Conservation (phyloP, 2,329 filamentous ascomycete genomes). For the Fusarium hostae region DNA sequence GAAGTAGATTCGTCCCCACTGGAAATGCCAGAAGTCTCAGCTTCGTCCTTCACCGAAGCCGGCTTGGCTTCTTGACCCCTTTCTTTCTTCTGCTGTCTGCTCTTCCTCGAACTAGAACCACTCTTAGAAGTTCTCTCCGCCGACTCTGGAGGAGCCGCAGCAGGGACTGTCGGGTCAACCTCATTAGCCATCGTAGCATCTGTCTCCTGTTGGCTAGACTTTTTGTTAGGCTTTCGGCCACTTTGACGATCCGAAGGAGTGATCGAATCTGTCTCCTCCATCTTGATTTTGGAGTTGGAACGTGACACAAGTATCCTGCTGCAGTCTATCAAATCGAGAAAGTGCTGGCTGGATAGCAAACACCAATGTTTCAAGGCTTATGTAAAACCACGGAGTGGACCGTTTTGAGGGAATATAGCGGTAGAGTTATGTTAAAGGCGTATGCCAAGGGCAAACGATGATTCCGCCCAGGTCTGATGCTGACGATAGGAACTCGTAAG, state of each 20-base stretch:
- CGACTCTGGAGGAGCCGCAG: conserved; percentile 12
- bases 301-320: background rate
- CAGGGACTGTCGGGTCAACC: conserved; percentile 10
- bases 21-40: conserved; percentile 20
- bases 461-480: background rate
- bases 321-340: background rate
- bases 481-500: background rate
- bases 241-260: conserved; percentile 35
- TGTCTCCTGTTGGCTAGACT: conserved; percentile 30
- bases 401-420: too few relatives aligned
- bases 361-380: background rate
- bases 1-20: conserved; percentile 20
- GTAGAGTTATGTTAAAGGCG: too few relatives aligned
- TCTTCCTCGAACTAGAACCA: conserved; percentile 27
- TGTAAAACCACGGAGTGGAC: too few relatives aligned
- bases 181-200: conserved; percentile 21
- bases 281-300: background rate
- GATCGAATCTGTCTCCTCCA: conserved; percentile 35
- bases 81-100: conserved; percentile 23
- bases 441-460: background rate
- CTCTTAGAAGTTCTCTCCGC: conserved; percentile 18
- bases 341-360: background rate
- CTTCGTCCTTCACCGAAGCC: conserved; percentile 10
- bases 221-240: conserved; percentile 24
- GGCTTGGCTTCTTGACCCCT: conserved; percentile 6